Percentiles rank a stretch among this genome's conserved stretches.
Conservation (phyloP, 768 basidiomycete genomes). For the Leccinum ochraceum region DNA sequence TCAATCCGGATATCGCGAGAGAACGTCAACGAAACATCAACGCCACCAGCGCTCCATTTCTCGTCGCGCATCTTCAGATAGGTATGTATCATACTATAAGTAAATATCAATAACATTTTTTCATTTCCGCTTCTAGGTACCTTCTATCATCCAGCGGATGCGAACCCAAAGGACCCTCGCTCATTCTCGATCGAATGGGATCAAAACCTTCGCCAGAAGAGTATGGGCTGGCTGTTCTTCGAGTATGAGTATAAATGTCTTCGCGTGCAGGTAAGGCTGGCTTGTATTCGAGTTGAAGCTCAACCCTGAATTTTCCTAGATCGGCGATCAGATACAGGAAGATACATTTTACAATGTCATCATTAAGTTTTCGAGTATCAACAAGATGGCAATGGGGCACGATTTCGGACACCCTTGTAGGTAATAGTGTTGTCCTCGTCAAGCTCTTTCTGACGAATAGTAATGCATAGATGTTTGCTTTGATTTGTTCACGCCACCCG, state of each 20-base stretch:
- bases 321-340: constrained; percentile 58
- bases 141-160: constrained; percentile 29
- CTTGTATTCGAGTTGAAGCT: background rate
- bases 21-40: constrained; percentile 45
- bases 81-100: constrained; percentile 42
- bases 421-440: constrained; percentile 18
- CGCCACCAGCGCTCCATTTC: constrained; percentile 48
- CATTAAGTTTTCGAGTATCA: constrained; percentile 58
- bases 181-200: constrained; percentile 76
- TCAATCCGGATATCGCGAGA: constrained; percentile 55
- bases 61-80: constrained; percentile 66
- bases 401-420: constrained; percentile 65
- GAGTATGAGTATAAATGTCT: constrained; percentile 72
- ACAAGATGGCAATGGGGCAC: constrained; percentile 58
- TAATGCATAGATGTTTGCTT: constrained; percentile 59
- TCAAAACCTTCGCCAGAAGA: constrained; percentile 43
- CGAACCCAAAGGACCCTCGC: constrained; percentile 38
- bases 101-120: background rate
- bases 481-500: constrained; percentile 63
- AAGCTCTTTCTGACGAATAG: constrained; percentile 13
- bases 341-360: constrained; percentile 50
- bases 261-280: constrained; percentile 51
- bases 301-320: constrained; percentile 37
- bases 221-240: constrained; percentile 57
- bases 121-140: constrained; percentile 17